Percentiles rank a stretch among this genome's conserved stretches.
Evolutionary conservation across 495 filamentous ascomycete genomes (phyloP).

Genomic region (Darksidea phi): DNA sequence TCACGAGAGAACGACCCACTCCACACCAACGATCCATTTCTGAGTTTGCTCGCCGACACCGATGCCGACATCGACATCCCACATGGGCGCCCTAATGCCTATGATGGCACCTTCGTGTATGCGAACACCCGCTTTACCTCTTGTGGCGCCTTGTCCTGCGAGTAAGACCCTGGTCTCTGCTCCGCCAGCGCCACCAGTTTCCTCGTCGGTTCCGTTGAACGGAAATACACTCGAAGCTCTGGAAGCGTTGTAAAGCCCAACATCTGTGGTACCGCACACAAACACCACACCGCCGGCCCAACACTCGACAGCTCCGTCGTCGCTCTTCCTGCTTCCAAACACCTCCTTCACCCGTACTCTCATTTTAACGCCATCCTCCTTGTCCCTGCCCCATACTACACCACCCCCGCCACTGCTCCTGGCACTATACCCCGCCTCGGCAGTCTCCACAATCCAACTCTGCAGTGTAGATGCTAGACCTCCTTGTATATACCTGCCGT

Average conservation of each 20-base stretch:
- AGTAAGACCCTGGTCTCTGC: conserved; percentile 21
- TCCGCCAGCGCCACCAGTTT: background rate
- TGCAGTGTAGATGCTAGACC: conserved; percentile 43
- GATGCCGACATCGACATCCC: conserved; percentile 36
- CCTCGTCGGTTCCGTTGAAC: too few relatives aligned
- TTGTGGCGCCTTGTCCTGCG: conserved; percentile 11
- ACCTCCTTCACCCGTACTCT: background rate
- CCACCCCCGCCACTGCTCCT: conserved; percentile 10
- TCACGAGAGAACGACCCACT: conserved; percentile 37
- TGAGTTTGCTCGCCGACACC: background rate
- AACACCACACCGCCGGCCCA: conserved; percentile 24
- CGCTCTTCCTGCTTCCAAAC: background rate
- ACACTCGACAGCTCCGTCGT: conserved; percentile 11
- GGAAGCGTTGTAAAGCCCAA: conserved; percentile 8
- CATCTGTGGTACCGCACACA: conserved; percentile 14
- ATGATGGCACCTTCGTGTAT: conserved; percentile 32
- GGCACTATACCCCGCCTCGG: conserved; percentile 26
- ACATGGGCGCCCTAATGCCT: conserved; percentile 38
- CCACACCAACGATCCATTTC: conserved; percentile 39
- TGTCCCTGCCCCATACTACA: conserved; percentile 25
- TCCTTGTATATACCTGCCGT: conserved; percentile 43
- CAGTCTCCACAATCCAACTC: conserved; percentile 44
- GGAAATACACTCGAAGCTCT: background rate
- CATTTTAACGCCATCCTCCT: conserved; percentile 23
- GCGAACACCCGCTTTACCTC: background rate